These are phyloP conservation scores for Coemansia erecta DNA, from an alignment of 192 early-diverging fungal genomes.

Conservation along the genomic window DNA sequence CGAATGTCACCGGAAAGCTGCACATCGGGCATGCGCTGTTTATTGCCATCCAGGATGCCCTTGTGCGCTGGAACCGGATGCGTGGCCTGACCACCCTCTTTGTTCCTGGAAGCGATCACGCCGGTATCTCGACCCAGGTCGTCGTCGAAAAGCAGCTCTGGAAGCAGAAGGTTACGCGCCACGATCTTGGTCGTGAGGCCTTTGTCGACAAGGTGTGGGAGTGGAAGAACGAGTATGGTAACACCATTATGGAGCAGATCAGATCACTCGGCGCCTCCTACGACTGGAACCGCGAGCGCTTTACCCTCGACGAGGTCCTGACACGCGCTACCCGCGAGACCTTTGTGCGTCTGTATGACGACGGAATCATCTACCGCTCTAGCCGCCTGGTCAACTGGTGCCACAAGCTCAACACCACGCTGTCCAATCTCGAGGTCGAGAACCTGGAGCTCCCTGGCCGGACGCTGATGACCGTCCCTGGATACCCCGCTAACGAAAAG, in stretches of 20 bases:
- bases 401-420: conserved; percentile 88
- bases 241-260: conserved; percentile 85
- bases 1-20: conserved; percentile 97
- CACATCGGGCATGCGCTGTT: conserved; percentile 95
- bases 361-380: conserved; percentile 95
- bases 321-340: conserved; percentile 87
- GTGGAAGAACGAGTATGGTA: conserved; percentile 89
- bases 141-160: conserved; percentile 96
- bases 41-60: conserved; percentile 89
- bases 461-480: conserved; percentile 83
- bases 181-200: conserved; percentile 88
- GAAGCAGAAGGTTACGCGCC: conserved; percentile 83
- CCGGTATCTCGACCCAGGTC: conserved; percentile 94
- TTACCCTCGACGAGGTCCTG: conserved; percentile 88
- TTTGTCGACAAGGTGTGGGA: conserved; percentile 90
- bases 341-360: conserved; percentile 91
- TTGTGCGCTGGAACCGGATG: conserved; percentile 98
- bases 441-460: conserved; percentile 83
- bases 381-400: conserved; percentile 99
- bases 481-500: conserved; percentile 89
- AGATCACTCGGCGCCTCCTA: conserved; percentile 85
- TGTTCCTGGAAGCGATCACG: conserved; percentile 95
- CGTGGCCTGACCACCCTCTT: conserved; percentile 91
- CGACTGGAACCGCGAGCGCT: conserved; percentile 90
- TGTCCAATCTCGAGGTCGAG: conserved; percentile 97